phyloP scores from a whole-genome alignment of 1,284 basidiomycete genomes.

The Stereum hirsutum region DNA sequence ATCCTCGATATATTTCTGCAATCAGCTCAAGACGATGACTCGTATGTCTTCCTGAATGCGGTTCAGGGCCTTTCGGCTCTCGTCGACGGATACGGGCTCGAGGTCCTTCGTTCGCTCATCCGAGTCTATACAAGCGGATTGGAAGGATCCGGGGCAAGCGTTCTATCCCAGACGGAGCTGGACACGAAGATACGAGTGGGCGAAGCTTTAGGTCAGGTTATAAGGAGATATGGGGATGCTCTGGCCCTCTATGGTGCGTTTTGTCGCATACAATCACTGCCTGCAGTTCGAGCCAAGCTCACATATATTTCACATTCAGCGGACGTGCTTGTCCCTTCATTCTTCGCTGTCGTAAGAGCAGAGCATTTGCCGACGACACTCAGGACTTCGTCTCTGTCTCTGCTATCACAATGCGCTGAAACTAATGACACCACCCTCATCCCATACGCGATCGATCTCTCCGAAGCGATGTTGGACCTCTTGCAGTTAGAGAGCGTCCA shows the following conservation, averaged over 20 bases:
- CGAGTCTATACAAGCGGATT: constrained; percentile 51
- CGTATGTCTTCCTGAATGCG: constrained; percentile 91
- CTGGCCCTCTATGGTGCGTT: constrained; percentile 64
- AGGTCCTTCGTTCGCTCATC: constrained; percentile 61
- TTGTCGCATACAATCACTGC: not conserved
- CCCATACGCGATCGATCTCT: constrained; percentile 54
- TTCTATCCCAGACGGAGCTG: constrained; percentile 56
- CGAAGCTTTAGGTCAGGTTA: constrained; percentile 79
- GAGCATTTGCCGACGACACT: constrained; percentile 59
- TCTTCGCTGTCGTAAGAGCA: constrained; percentile 54
- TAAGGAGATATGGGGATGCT: constrained; percentile 66
- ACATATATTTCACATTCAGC: constrained; percentile 29
- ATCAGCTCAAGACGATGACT: constrained; percentile 86
- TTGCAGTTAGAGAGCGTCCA: constrained; percentile 65
- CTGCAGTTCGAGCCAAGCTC: not conserved
- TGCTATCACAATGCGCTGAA: constrained; percentile 67
- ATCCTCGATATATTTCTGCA: constrained; percentile 86
- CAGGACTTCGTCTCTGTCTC: constrained; percentile 75
- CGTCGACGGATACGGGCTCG: constrained; percentile 69
- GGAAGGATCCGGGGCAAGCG: constrained; percentile 32
- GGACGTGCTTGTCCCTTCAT: constrained; percentile 60
- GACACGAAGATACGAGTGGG: constrained; percentile 79
- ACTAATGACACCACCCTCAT: constrained; percentile 55
- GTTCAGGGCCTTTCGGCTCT: constrained; percentile 84
- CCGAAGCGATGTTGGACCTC: constrained; percentile 66